Evolutionary conservation across 768 basidiomycete species (phyloP), one percentile per base, ranked within the genome.

Genomic region (Tremella yokohamensis): DNA sequence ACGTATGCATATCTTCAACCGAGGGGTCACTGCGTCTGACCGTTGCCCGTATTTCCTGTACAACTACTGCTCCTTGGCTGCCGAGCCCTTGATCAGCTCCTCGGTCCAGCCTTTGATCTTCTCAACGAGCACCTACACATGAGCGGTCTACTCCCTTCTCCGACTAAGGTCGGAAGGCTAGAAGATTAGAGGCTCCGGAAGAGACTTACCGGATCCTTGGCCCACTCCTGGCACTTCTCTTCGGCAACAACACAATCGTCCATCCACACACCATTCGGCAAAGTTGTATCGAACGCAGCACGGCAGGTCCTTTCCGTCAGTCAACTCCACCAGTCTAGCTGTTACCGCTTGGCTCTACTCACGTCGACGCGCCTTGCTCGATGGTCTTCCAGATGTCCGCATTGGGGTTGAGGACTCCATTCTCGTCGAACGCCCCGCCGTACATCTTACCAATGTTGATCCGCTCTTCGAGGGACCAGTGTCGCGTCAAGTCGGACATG

Each of bases 381-480:
- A 38, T 11, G n/a, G 37, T 54, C 29, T 54, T 54, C 52, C 52
- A 54, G 34, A 54, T 20, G 12, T 20, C 11, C n/a, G 52, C 8
- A 8, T 20, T 19, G 40, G 18, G 18, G 29, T 54, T 22, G 13
- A 49, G 19, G 8, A 11, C 29, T 8, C 52, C 52, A 2, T 54
- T 8, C 12, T 54, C 52, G 22, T 40, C 20, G 29, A n/a, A 54
- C 8, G 26, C 29, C 50, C 34, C 54, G 24, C 56, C 56, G 39
- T 49, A 57, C 34, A 19, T 26, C 47, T 37, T 57, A 15, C 48
- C 48, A 18, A 57, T 40, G 11, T 57, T 34, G 20, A 11, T n/a
- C 18, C 42, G 29, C 12, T 29, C 38, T 22, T 49, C 24, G 7
- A 57, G 48, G 6, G 56, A 39, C 56, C 45, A 57, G 19, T 57